These are phyloP conservation scores for Elongisporangium undulatum DNA, from an alignment of 352 stramenopile genomes.

Conservation along the genomic window DNA sequence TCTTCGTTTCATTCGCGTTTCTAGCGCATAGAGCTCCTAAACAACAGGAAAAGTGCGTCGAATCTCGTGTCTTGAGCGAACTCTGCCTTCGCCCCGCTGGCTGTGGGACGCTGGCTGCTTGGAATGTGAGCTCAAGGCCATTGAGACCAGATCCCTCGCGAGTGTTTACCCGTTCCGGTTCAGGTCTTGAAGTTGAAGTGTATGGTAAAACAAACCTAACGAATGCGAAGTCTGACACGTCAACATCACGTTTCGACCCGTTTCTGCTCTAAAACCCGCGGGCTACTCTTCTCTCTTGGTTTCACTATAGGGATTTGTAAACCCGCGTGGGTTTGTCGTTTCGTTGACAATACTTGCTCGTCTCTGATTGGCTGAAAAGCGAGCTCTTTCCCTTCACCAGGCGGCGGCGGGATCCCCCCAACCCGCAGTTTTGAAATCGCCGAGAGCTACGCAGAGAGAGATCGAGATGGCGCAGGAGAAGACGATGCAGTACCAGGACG, in stretches of 20 bases:
- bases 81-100: no score
- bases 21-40: not conserved
- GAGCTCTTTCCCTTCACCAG: not conserved
- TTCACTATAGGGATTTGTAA: not conserved
- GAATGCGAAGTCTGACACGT: constrained; percentile 8
- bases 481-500: constrained; percentile 81
- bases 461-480: constrained; percentile 23
- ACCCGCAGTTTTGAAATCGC: constrained; percentile 3
- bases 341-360: not conserved
- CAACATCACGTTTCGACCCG: constrained; percentile 1
- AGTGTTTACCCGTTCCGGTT: not conserved
- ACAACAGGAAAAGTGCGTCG: no score
- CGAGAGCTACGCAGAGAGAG: constrained; percentile 1
- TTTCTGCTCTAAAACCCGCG: constrained; percentile 1
- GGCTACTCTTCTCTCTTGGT: not conserved
- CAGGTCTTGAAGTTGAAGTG: constrained; percentile 8
- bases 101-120: not conserved
- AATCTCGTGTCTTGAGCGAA: no score
- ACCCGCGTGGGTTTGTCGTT: not conserved
- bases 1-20: not conserved
- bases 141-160: not conserved
- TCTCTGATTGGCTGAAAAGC: not conserved
- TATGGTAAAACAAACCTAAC: constrained; percentile 5
- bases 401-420: not conserved
- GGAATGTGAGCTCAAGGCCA: not conserved